A percentile compares a stretch with the other conserved stretches of the same genome.
These are phyloP conservation scores for Dioscorea zingiberensis DNA, from an alignment of 106 monocot genomes.

Conservation along the genomic window DNA sequence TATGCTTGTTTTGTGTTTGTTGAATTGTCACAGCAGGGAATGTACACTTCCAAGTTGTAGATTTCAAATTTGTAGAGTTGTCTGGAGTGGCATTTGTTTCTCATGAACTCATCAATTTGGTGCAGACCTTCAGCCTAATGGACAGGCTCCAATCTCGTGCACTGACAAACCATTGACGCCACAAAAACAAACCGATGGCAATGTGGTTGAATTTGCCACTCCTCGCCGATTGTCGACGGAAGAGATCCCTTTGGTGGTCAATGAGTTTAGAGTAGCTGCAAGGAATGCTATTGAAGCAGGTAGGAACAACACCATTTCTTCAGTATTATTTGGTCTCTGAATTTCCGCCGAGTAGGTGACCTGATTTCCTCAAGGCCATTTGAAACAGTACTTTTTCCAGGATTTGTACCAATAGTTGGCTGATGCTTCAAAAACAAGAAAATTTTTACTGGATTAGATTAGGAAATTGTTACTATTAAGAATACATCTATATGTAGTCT, in stretches of 20 bases:
- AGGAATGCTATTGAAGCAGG: slow-evolving; percentile 36
- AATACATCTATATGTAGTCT: too few species aligned
- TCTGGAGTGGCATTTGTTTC: background rate
- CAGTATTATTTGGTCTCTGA: too few species aligned
- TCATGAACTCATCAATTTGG: background rate
- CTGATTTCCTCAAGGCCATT: too few species aligned
- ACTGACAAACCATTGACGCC: slow-evolving; percentile 21
- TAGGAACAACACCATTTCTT: background rate
- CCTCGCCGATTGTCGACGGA: slow-evolving; percentile 13
- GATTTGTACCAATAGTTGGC: too few species aligned
- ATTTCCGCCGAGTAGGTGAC: too few species aligned
- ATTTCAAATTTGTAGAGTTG: too few species aligned
- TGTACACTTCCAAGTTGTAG: too few species aligned
- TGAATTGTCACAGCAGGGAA: background rate
- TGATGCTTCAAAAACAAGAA: background rate
- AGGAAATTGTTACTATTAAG: too few species aligned
- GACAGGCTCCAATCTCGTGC: slow-evolving; percentile 36
- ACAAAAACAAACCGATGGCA: background rate
- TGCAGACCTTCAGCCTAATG: slow-evolving; percentile 24
- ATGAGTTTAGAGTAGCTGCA: slow-evolving; percentile 29
- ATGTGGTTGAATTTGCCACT: background rate
- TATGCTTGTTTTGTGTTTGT: slow-evolving; percentile 7
- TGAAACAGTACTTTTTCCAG: too few species aligned
- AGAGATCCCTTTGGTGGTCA: slow-evolving; percentile 23
- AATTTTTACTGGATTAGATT: too few species aligned